Evolutionary conservation across 1,284 basidiomycete genomes (phyloP).

Genomic region (Limonomyces culmigenus): DNA sequence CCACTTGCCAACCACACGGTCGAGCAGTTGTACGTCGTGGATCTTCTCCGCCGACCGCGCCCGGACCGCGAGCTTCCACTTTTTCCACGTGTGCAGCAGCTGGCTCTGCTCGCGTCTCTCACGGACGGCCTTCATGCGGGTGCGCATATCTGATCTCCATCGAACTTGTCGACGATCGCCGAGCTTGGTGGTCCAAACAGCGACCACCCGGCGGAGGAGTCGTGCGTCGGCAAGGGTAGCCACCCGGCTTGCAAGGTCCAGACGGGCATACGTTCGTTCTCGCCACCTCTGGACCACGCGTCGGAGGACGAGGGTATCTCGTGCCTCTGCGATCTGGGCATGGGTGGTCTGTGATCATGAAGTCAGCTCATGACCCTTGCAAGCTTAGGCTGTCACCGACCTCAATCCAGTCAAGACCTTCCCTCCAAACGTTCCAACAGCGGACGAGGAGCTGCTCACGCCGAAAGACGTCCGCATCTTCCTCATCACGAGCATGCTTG

Average conservation of each 20-base stretch:
- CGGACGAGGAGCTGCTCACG: constrained; percentile 42
- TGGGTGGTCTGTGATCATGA: constrained; percentile 32
- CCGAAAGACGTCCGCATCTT: constrained; percentile 52
- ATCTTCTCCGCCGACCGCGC: constrained; percentile 30
- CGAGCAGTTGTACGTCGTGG: constrained; percentile 23
- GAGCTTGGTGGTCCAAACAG: constrained; percentile 30
- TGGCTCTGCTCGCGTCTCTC: constrained; percentile 32
- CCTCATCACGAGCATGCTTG: constrained; percentile 46
- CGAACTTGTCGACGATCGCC: constrained; percentile 31
- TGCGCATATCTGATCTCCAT: constrained; percentile 53
- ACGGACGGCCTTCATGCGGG: constrained; percentile 42
- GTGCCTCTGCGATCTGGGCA: constrained; percentile 37
- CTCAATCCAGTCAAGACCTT: constrained; percentile 48
- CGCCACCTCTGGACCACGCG: constrained; percentile 42
- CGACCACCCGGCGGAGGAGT: constrained; percentile 21
- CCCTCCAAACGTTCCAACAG: constrained; percentile 56
- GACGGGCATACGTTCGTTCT: constrained; percentile 17
- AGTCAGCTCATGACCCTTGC: constrained; percentile 5
- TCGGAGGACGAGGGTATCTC: constrained; percentile 41
- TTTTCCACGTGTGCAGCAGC: constrained; percentile 34
- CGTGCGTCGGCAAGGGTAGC: constrained; percentile 23
- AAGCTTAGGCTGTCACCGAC: constrained; percentile 24
- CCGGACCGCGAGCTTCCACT: constrained; percentile 41
- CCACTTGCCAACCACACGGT: constrained; percentile 33
- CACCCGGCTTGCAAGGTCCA: constrained; percentile 22